Evolutionary conservation across 2,329 filamentous ascomycete genomes (phyloP).

Genomic region (Trichoderma harzianum): DNA sequence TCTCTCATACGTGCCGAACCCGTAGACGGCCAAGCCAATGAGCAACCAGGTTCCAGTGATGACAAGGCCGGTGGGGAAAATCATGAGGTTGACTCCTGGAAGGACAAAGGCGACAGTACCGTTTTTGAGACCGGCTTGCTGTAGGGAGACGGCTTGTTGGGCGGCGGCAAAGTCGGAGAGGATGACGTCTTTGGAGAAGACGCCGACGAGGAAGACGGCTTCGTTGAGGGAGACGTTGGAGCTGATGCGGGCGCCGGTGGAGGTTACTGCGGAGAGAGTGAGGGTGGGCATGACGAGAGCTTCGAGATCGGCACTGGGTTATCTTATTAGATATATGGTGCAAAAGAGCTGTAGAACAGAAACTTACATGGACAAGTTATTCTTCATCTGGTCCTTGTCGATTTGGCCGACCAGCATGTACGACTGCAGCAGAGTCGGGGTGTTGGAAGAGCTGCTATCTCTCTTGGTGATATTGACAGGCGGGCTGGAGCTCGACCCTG

Average conservation of each 20-base stretch:
- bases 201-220: conserved; percentile 66
- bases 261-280: conserved; percentile 57
- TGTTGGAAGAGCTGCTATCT: conserved; percentile 13
- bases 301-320: conserved; percentile 54
- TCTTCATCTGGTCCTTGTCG: conserved; percentile 52
- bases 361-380: conserved; percentile 59
- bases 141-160: conserved; percentile 47
- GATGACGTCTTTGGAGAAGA: conserved; percentile 60
- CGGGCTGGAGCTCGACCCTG: conserved; percentile 22
- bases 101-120: conserved; percentile 63
- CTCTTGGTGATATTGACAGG: conserved; percentile 27
- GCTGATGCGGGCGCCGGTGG: conserved; percentile 49
- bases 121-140: conserved; percentile 44
- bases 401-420: conserved; percentile 69
- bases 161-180: conserved; percentile 50
- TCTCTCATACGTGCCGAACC: conserved; percentile 63
- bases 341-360: background rate
- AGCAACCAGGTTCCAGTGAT: conserved; percentile 62
- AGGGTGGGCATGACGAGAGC: conserved; percentile 65
- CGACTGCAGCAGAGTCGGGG: conserved; percentile 52
- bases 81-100: conserved; percentile 64
- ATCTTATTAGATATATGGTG: background rate
- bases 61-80: conserved; percentile 68
- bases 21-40: conserved; percentile 55
- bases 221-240: conserved; percentile 68